These are phyloP conservation scores for Colletotrichum sp. DNA, from an alignment of 2,329 filamentous ascomycete genomes.

Conservation along the genomic window DNA sequence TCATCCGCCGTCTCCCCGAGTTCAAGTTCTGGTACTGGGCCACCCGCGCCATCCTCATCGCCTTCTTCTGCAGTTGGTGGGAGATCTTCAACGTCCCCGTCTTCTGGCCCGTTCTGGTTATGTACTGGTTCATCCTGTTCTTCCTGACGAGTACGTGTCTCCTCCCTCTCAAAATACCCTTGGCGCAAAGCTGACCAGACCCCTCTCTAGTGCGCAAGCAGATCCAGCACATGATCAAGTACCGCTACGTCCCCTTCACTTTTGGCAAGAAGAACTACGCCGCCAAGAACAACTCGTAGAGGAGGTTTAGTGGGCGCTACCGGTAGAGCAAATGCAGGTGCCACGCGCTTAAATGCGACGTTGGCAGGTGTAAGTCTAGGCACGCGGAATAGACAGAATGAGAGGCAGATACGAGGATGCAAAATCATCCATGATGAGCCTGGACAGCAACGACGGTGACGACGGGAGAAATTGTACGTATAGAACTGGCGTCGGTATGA, in stretches of 20 bases:
- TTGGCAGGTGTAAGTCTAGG: conserved; percentile 8
- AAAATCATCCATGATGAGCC: background rate
- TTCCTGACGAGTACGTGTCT: conserved; percentile 83
- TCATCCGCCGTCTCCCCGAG: conserved; percentile 93
- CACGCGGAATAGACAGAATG: conserved; percentile 11
- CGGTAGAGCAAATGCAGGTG: background rate
- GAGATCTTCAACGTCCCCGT: conserved; percentile 95
- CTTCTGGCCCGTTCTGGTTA: conserved; percentile 97
- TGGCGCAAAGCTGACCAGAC: conserved; percentile 10
- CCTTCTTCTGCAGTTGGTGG: conserved; percentile 91
- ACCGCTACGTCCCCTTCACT: conserved; percentile 94
- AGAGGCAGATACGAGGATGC: background rate
- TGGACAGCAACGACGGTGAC: conserved; percentile 4
- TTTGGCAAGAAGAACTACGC: conserved; percentile 85
- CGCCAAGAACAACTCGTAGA: conserved; percentile 61
- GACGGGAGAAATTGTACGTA: conserved; percentile 13
- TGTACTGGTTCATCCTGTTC: conserved; percentile 99
- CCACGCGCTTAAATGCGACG: background rate
- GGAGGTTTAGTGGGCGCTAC: background rate
- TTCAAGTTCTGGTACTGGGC: conserved; percentile 99
- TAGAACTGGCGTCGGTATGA: conserved; percentile 4
- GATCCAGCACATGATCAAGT: conserved; percentile 99
- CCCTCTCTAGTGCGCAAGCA: conserved; percentile 85
- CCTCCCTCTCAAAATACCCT: background rate
- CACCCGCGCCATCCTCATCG: conserved; percentile 83